Conservation (phyloP, 2,329 filamentous ascomycete species). For the Aspergillus sp. region DNA sequence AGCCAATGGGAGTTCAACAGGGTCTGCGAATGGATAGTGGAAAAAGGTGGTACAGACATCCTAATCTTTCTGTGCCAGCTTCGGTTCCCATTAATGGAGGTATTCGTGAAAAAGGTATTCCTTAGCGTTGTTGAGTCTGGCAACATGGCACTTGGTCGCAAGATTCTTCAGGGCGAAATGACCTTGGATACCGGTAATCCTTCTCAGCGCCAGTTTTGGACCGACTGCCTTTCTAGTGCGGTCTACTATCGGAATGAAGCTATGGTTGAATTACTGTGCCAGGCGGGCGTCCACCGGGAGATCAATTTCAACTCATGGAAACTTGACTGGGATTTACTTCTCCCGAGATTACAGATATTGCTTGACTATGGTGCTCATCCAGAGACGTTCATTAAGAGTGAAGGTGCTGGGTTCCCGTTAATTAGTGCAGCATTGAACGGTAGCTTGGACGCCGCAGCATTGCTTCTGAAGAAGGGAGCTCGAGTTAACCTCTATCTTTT, state of each 20-base stretch:
- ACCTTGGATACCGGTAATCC: not conserved
- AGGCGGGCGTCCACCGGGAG: not conserved
- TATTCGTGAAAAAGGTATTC: not conserved
- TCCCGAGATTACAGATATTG: not conserved
- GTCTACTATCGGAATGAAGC: not conserved
- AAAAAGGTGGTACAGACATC: not conserved
- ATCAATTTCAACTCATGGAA: not conserved
- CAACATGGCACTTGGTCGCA: not conserved
- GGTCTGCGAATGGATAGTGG: not conserved
- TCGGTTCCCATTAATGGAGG: not conserved
- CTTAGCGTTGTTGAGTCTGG: too few relatives aligned
- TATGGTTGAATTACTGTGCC: not conserved
- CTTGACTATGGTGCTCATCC: not conserved
- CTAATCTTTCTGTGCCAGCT: not conserved
- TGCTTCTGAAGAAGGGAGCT: not conserved
- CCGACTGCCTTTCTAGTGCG: not conserved
- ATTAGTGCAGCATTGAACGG: not conserved
- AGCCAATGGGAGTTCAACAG: not conserved
- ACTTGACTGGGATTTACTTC: not conserved
- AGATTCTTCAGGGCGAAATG: not conserved
- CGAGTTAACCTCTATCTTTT: not conserved
- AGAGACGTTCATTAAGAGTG: not conserved
- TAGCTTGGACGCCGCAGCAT: not conserved
- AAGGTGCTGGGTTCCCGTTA: not conserved
- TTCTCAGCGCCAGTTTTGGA: not conserved